These are phyloP conservation scores for Zygnema cylindricum DNA, from an alignment of 139 green algal genomes.

Conservation along the genomic window DNA sequence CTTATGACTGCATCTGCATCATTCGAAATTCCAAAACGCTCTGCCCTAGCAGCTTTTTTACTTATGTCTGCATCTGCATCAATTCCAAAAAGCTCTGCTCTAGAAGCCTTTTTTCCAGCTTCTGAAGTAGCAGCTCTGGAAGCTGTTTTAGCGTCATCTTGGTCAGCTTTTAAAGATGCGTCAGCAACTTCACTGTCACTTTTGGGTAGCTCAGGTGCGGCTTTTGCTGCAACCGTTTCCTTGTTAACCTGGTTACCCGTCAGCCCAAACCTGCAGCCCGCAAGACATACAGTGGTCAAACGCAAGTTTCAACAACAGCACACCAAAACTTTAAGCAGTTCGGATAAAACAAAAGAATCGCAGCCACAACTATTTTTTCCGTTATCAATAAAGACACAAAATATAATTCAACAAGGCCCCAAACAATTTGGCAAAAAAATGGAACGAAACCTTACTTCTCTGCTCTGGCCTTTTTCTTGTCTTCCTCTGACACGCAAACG, in stretches of 20 bases:
- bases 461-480: constrained; percentile 15
- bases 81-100: neutral
- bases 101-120: neutral
- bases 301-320: too few relatives aligned
- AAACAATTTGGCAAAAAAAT: constrained; percentile 30
- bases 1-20: neutral
- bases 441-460: neutral
- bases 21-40: constrained; percentile 10
- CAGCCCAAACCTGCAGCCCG: neutral
- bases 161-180: too few relatives aligned
- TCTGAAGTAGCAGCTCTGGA: too few relatives aligned
- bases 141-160: too few relatives aligned
- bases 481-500: neutral
- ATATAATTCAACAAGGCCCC: neutral
- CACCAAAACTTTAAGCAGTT: too few relatives aligned
- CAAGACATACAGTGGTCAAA: too few relatives aligned
- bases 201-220: too few relatives aligned
- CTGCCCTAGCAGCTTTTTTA: constrained; percentile 9
- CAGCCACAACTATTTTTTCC: too few relatives aligned
- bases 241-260: neutral
- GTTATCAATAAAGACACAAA: neutral
- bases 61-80: neutral
- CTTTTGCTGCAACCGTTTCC: too few relatives aligned
- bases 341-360: too few relatives aligned
- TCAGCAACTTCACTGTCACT: too few relatives aligned